A percentile compares a stretch with the other conserved stretches of the same genome.
These are phyloP conservation scores for Gnetum montanum DNA, from an alignment of 75 land plant species.

Conservation along the genomic window DNA sequence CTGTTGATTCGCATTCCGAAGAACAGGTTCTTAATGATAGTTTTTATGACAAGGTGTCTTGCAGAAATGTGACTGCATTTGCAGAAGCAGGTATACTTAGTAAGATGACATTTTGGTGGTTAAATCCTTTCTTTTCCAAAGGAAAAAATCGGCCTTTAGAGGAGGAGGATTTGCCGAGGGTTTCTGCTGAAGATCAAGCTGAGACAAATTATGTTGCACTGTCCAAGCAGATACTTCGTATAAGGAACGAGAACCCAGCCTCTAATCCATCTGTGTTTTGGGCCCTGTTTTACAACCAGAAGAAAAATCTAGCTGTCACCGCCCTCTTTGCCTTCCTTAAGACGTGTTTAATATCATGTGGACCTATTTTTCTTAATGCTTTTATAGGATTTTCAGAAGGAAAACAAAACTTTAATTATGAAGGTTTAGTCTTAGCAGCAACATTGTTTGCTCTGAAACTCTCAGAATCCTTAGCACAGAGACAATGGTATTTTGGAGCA, in stretches of 20 bases:
- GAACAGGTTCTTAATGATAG: too few relatives aligned
- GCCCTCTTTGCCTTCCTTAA: slow-evolving; percentile 60
- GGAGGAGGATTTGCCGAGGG: slow-evolving; percentile 41
- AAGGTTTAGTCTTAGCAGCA: slow-evolving; percentile 18
- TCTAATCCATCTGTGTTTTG: slow-evolving; percentile 22
- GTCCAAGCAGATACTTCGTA: background rate
- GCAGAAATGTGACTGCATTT: slow-evolving; percentile 29
- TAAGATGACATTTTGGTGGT: slow-evolving; percentile 65
- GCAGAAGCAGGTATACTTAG: slow-evolving; percentile 47
- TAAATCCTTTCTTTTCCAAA: slow-evolving; percentile 56
- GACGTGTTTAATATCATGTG: slow-evolving; percentile 31
- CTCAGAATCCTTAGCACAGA: slow-evolving; percentile 13
- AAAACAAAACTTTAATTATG: slow-evolving; percentile 25
- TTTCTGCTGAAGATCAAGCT: slow-evolving; percentile 36
- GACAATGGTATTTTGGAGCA: slow-evolving; percentile 24
- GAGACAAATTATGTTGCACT: slow-evolving; percentile 5
- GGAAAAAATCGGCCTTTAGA: slow-evolving; percentile 47
- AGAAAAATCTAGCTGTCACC: slow-evolving; percentile 33
- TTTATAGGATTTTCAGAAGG: slow-evolving; percentile 55
- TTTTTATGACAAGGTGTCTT: too few relatives aligned
- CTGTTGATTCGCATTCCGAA: too few relatives aligned
- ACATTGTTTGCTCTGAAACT: slow-evolving; percentile 12
- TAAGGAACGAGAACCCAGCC: background rate
- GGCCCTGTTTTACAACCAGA: slow-evolving; percentile 32
- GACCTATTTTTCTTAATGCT: slow-evolving; percentile 58